Evolutionary conservation across 495 filamentous ascomycete species (phyloP).

Genomic region (Penicillium bialowiezense): DNA sequence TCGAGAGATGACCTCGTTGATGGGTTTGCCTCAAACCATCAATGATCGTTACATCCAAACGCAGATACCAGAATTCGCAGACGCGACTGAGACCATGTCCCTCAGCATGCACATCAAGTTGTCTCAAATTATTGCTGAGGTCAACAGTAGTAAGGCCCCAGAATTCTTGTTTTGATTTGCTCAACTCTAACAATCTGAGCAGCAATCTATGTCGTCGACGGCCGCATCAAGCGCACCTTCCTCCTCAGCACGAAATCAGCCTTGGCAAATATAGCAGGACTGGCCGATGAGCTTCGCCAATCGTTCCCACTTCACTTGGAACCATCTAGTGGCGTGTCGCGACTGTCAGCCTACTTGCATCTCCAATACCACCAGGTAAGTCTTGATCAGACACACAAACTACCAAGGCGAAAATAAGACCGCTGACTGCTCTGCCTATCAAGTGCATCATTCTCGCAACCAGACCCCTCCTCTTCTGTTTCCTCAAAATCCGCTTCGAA

Average conservation of each 20-base stretch:
- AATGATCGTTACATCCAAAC: conserved; percentile 36
- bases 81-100: conserved; percentile 28
- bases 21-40: conserved; percentile 41
- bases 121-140: conserved; percentile 39
- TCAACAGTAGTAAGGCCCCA: conserved; percentile 34
- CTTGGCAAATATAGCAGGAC: conserved; percentile 35
- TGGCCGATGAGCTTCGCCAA: conserved; percentile 34
- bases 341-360: conserved; percentile 42
- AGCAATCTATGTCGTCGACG: conserved; percentile 46
- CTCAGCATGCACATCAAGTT: conserved; percentile 43
- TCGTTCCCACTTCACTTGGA: conserved; percentile 35
- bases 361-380: conserved; percentile 42
- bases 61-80: conserved; percentile 32
- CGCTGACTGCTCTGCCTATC: background rate
- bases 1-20: conserved; percentile 43
- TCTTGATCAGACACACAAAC: background rate
- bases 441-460: conserved; percentile 43
- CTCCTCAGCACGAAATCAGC: conserved; percentile 38
- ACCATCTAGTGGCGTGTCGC: conserved; percentile 33
- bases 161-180: background rate
- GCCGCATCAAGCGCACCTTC: conserved; percentile 39
- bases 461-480: conserved; percentile 37
- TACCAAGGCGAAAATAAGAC: background rate
- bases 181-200: background rate
- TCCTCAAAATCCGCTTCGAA: conserved; percentile 36